These are phyloP conservation scores for Blastomyces emzantsi DNA, from an alignment of 2,329 filamentous ascomycete genomes.

Conservation along the genomic window DNA sequence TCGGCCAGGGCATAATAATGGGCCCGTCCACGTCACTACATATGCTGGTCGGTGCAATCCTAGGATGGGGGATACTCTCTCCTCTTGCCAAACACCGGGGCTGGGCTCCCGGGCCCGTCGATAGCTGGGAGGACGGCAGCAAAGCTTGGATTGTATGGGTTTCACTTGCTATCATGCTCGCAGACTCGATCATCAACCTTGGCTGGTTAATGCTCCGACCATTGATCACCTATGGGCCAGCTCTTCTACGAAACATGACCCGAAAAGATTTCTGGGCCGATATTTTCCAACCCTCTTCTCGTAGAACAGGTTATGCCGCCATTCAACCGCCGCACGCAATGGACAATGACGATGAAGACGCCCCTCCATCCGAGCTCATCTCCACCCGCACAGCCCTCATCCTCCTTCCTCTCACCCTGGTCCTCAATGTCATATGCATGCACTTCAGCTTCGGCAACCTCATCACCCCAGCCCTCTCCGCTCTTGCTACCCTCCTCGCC, in stretches of 20 bases:
- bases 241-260: constrained; percentile 25
- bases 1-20: constrained; percentile 98
- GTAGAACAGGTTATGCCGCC: constrained; percentile 6
- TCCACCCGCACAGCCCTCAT: constrained; percentile 60
- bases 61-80: constrained; percentile 87
- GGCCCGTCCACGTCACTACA: constrained; percentile 89
- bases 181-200: constrained; percentile 82
- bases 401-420: constrained; percentile 66
- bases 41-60: constrained; percentile 80
- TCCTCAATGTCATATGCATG: constrained; percentile 72
- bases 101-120: constrained; percentile 82
- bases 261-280: constrained; percentile 21
- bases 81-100: constrained; percentile 75
- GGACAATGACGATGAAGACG: constrained; percentile 58
- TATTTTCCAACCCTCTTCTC: constrained; percentile 16
- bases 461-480: constrained; percentile 66
- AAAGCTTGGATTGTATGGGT: constrained; percentile 99
- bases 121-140: constrained; percentile 84
- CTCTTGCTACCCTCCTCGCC: constrained; percentile 74
- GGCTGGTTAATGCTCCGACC: constrained; percentile 65
- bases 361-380: constrained; percentile 74
- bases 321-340: constrained; percentile 9
- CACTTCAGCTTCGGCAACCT: constrained; percentile 74
- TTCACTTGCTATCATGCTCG: constrained; percentile 91
- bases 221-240: constrained; percentile 42